These are phyloP conservation scores for Corylus americana DNA, from an alignment of 306 rosid species.

Conservation along the genomic window DNA sequence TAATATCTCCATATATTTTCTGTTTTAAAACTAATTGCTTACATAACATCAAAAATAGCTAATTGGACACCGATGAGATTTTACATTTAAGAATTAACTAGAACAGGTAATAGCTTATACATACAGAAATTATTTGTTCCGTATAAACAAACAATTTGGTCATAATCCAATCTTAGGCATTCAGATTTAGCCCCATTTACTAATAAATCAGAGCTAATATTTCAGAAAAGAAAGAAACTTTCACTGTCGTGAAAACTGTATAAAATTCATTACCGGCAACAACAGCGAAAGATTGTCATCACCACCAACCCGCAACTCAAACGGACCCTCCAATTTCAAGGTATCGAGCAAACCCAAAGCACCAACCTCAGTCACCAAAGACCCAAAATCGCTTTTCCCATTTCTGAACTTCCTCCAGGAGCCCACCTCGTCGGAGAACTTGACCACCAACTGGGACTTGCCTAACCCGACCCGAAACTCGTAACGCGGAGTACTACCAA, in stretches of 20 bases:
- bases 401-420: constrained; percentile 59
- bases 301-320: constrained; percentile 53
- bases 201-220: not conserved
- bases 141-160: not conserved
- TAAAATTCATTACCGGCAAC: constrained; percentile 55
- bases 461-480: constrained; percentile 64
- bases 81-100: not conserved
- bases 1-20: not conserved
- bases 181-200: not conserved
- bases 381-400: constrained; percentile 47
- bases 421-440: constrained; percentile 55
- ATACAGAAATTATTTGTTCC: not conserved
- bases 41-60: not conserved
- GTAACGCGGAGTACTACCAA: constrained; percentile 46
- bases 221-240: not conserved
- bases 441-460: constrained; percentile 40
- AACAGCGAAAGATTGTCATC: constrained; percentile 46
- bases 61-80: not conserved
- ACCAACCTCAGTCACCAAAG: constrained; percentile 41
- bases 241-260: not conserved
- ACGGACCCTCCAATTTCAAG: constrained; percentile 73
- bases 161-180: not conserved
- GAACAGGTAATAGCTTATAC: not conserved
- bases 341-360: constrained; percentile 55
- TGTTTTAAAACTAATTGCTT: not conserved